A percentile compares a stretch with the other conserved stretches of the same genome.
phyloP scores from a whole-genome alignment of 306 rosid species.

The Psophocarpus tetragonolobus region DNA sequence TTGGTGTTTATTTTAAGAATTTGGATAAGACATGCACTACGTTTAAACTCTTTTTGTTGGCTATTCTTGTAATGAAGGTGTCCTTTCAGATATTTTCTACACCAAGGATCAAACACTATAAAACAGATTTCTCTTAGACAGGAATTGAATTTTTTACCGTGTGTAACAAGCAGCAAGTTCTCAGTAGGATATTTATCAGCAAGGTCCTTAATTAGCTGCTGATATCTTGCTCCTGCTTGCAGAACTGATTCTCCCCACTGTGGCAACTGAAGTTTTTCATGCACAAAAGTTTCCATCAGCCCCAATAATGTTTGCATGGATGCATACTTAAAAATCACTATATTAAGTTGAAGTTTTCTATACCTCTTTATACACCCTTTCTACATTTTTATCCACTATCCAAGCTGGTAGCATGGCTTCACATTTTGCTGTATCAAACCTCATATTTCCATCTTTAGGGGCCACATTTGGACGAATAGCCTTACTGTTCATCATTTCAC shows the following conservation, averaged over 20 bases:
- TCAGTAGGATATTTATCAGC: slow-evolving; percentile 69
- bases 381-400: slow-evolving; percentile 52
- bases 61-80: not conserved
- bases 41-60: not conserved
- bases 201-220: slow-evolving; percentile 55
- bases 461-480: slow-evolving; percentile 59
- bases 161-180: slow-evolving; percentile 79
- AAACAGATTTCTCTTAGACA: not conserved
- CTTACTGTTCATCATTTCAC: slow-evolving; percentile 66
- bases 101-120: not conserved
- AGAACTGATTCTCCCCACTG: slow-evolving; percentile 61
- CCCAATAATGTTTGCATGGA: not conserved
- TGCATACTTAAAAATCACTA: not conserved
- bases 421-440: slow-evolving; percentile 58
- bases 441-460: slow-evolving; percentile 66
- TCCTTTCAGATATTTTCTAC: not conserved
- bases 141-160: slow-evolving; percentile 48
- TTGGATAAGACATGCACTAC: too few species aligned
- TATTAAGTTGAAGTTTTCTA: not conserved
- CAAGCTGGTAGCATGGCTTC: slow-evolving; percentile 64
- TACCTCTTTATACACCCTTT: slow-evolving; percentile 70
- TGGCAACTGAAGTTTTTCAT: slow-evolving; percentile 59
- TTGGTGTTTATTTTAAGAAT: too few species aligned
- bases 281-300: slow-evolving; percentile 12
- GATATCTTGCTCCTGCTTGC: slow-evolving; percentile 56